phyloP scores from a whole-genome alignment of 73 alveolate genomes.

The Paramecium primaurelia region DNA sequence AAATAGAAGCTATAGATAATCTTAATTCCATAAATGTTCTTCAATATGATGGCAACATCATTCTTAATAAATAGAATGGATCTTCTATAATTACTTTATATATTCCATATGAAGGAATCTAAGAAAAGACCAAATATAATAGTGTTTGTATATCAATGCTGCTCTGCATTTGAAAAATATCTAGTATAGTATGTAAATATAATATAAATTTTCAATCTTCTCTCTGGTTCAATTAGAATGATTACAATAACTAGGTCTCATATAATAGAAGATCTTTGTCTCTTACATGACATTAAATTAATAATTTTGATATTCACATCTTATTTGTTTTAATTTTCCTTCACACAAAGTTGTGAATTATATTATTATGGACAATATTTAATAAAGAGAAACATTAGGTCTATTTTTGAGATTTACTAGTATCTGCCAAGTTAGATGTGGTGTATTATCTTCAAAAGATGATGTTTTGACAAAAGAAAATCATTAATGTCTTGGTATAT shows the following conservation, averaged over 20 bases:
- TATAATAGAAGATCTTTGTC: constrained; percentile 78
- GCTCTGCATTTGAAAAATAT: constrained; percentile 76
- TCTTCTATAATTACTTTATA: constrained; percentile 87
- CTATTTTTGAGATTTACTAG: background rate
- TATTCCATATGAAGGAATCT: constrained; percentile 99
- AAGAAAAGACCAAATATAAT: constrained; percentile 97
- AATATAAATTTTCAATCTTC: constrained; percentile 18
- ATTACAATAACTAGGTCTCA: constrained; percentile 91
- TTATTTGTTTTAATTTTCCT: background rate
- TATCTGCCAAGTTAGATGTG: background rate
- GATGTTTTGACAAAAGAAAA: constrained; percentile 12
- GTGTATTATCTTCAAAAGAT: background rate
- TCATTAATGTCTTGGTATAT: background rate
- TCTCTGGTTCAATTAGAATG: constrained; percentile 90
- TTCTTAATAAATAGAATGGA: constrained; percentile 99
- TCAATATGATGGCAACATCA: constrained; percentile 98
- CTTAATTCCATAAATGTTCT: constrained; percentile 77
- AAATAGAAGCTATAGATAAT: too few species aligned
- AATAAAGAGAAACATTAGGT: constrained; percentile 17
- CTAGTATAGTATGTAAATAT: background rate
- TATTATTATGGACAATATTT: constrained; percentile 22
- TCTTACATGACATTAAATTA: constrained; percentile 58
- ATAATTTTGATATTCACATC: background rate
- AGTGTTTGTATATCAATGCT: constrained; percentile 97
- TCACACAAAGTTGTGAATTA: background rate